Base-by-base conservation (phyloP, 2,329 filamentous ascomycete species). In the Penicillium palitans region DNA sequence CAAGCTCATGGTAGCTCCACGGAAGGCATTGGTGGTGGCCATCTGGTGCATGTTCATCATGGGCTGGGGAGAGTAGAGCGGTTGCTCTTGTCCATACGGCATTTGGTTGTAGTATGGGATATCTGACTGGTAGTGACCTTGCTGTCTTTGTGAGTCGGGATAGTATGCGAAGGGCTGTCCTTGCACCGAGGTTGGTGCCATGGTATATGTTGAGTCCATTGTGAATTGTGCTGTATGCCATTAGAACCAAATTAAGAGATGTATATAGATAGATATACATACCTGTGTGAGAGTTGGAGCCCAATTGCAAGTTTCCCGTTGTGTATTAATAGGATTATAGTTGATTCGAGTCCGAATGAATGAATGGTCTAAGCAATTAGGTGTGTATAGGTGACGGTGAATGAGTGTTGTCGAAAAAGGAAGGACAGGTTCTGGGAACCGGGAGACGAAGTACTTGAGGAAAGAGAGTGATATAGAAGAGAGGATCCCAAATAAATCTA, bases 121-220 rank as follows among this genome's bases (percentile, higher is more conserved):
- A 58, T 83, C 82, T 44, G 79, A 78, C 60, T 84, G 85, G 80
- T 91, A 93, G 77, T 90, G 87, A 55, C 86, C 86, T 52, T 48
- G 35, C 77, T 93, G 88, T 72, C 90, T 83, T 73, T 92, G 89
- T 64, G 88, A 83, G 68, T 95, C 90, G 70, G 86, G 88, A 81
- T 93, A 96, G 83, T 93, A 95, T 84, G 90, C 93, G 82, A 92
- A 96, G 59, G 90, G 85, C 78, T 90, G 88, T 61, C 83, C 86
- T 82, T 90, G 85, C 70, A 83, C 75, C 76, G 79, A 76, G 66
- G 78, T 64, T 58, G 77, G 73, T 71, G 78, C 77, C 70, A 81
- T 78, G 63, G 78, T 73, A 69, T 83, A 83, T 83, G 85, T 70
- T 77, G 84, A 76, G 71, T 90, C 88, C 89, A 91, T 91, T 80